Evolutionary conservation across 1,284 basidiomycete genomes (phyloP).

Genomic region (Coniophora puteana): DNA sequence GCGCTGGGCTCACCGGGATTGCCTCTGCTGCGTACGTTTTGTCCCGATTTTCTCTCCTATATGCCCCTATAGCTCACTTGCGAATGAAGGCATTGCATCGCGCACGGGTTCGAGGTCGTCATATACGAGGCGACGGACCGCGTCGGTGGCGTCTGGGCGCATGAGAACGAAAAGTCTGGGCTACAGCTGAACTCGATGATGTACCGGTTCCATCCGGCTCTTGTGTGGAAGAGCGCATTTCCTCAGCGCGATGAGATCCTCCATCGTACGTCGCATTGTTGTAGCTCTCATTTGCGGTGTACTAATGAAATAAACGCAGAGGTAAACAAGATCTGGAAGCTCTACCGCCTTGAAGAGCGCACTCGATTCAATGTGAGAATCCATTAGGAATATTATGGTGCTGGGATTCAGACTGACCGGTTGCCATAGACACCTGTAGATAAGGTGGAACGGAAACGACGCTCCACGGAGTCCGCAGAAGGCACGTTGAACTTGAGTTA

Average conservation of each 20-base stretch:
- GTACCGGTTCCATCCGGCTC: slow-evolving; percentile 50
- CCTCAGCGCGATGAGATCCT: slow-evolving; percentile 58
- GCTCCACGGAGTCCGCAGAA: slow-evolving; percentile 8
- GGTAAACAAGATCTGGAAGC: slow-evolving; percentile 48
- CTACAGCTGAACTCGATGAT: slow-evolving; percentile 60
- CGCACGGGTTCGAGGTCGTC: slow-evolving; percentile 53
- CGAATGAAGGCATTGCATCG: slow-evolving; percentile 37
- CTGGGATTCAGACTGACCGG: not conserved
- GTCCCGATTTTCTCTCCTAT: not conserved
- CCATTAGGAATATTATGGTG: not conserved
- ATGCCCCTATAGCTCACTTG: not conserved
- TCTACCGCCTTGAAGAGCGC: slow-evolving; percentile 47
- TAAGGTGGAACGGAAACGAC: slow-evolving; percentile 7
- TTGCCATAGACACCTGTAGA: slow-evolving; percentile 32
- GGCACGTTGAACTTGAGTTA: not conserved
- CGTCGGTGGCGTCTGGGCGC: slow-evolving; percentile 57
- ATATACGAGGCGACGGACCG: slow-evolving; percentile 40
- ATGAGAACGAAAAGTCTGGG: slow-evolving; percentile 56
- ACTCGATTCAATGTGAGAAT: slow-evolving; percentile 47
- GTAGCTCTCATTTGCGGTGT: not conserved
- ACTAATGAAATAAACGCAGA: slow-evolving; percentile 34
- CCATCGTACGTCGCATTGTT: slow-evolving; percentile 27
- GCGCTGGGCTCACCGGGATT: slow-evolving; percentile 48
- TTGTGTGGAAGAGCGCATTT: slow-evolving; percentile 45
- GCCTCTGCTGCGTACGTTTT: slow-evolving; percentile 39